These are phyloP conservation scores for Funneliformis caledonium DNA, from an alignment of 371 early-diverging fungal genomes.

Conservation along the genomic window DNA sequence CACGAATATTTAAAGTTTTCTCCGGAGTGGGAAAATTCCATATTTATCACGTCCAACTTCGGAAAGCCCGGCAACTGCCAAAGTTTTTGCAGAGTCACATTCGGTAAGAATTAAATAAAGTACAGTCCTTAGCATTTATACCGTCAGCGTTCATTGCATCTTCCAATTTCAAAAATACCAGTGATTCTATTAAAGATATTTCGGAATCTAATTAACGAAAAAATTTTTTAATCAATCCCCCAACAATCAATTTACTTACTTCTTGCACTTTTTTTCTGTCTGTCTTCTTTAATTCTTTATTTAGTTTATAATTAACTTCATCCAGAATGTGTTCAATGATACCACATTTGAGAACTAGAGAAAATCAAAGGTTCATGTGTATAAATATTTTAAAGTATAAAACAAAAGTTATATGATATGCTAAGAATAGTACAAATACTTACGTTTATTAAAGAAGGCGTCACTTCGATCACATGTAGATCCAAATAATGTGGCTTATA, in stretches of 20 bases:
- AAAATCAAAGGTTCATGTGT: too few species aligned
- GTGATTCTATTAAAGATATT: conserved; percentile 55
- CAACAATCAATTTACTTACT: neutral
- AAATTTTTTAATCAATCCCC: neutral
- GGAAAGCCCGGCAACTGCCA: conserved; percentile 97
- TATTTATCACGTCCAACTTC: conserved; percentile 94
- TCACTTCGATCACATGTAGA: conserved; percentile 84
- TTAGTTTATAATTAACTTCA: conserved; percentile 85
- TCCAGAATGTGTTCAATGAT: conserved; percentile 86
- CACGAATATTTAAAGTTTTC: conserved; percentile 99
- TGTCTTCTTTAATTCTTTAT: conserved; percentile 89
- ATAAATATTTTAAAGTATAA: too few species aligned
- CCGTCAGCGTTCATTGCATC: conserved; percentile 99
- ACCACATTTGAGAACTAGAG: conserved; percentile 63
- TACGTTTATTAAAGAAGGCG: conserved; percentile 79
- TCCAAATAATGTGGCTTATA: conserved; percentile 86
- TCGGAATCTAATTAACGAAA: neutral
- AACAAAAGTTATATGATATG: too few species aligned
- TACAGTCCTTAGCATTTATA: conserved; percentile 80
- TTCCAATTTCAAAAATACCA: conserved; percentile 96
- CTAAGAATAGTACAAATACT: neutral
- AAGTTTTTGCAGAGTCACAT: conserved; percentile 99
- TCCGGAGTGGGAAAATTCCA: conserved; percentile 99
- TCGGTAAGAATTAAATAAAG: conserved; percentile 99
- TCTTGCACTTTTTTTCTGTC: conserved; percentile 75